phyloP scores from a whole-genome alignment of 257 asterid species.

The Jacaranda mimosifolia region DNA sequence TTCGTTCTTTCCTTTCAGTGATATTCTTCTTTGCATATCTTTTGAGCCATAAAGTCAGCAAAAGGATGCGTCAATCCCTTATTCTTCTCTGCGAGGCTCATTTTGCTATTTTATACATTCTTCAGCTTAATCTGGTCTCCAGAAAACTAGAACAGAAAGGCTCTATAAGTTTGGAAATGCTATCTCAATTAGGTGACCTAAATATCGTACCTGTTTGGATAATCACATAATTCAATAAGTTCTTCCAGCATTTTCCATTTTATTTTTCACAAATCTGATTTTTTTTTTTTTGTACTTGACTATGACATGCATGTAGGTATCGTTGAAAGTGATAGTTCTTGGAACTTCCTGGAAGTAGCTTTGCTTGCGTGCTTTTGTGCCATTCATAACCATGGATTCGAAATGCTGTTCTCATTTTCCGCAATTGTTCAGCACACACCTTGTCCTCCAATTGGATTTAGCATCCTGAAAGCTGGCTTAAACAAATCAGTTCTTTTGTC shows the following conservation, averaged over 20 bases:
- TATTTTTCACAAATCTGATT: not conserved
- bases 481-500: constrained; percentile 80
- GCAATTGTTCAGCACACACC: constrained; percentile 72
- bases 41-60: constrained; percentile 64
- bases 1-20: constrained; percentile 57
- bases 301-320: constrained; percentile 57
- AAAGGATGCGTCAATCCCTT: constrained; percentile 68
- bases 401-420: constrained; percentile 72
- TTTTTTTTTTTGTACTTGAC: constrained; percentile 2
- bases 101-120: constrained; percentile 68
- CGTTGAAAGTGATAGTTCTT: constrained; percentile 60
- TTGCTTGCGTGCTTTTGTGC: constrained; percentile 78
- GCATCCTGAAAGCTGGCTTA: constrained; percentile 78
- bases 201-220: constrained; percentile 14
- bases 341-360: constrained; percentile 68
- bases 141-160: constrained; percentile 56
- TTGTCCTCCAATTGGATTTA: constrained; percentile 73
- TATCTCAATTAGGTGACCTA: constrained; percentile 67
- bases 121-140: constrained; percentile 69
- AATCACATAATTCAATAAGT: constrained; percentile 11
- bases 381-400: constrained; percentile 71
- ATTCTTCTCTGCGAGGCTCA: constrained; percentile 78
- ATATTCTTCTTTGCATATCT: constrained; percentile 71
- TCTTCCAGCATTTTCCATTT: constrained; percentile 27
- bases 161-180: constrained; percentile 54